phyloP scores from a whole-genome alignment of 1,284 basidiomycete species.

The Cystobasidiaceae sp. region DNA sequence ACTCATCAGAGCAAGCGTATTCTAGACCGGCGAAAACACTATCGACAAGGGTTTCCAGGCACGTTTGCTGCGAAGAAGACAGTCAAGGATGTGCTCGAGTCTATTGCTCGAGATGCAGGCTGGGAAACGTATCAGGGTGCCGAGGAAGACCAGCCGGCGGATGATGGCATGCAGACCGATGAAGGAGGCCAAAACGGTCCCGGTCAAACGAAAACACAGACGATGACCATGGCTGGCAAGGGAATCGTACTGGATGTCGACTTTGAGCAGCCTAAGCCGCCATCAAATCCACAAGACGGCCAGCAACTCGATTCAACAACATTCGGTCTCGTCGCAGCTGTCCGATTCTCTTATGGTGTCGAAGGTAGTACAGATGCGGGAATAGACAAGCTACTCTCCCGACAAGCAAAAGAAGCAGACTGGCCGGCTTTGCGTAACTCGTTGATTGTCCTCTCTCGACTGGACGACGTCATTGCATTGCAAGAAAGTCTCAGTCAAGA shows the following conservation, averaged over 20 bases:
- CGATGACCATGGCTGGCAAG: slow-evolving; percentile 27
- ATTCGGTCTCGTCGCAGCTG: not conserved
- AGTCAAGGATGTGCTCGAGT: slow-evolving; percentile 13
- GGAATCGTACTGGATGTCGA: slow-evolving; percentile 28
- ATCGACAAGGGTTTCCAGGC: slow-evolving; percentile 4
- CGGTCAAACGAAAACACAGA: not conserved
- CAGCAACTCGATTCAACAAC: not conserved
- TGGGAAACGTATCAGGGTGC: slow-evolving; percentile 25
- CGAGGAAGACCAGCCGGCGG: slow-evolving; percentile 7
- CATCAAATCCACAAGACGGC: not conserved
- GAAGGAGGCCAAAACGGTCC: not conserved
- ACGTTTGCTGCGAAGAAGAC: not conserved
- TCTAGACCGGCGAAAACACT: not conserved
- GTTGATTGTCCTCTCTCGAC: not conserved
- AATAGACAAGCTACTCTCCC: slow-evolving; percentile 24
- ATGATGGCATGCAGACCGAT: slow-evolving; percentile 2
- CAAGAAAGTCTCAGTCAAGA: slow-evolving; percentile 9
- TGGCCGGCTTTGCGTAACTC: slow-evolving; percentile 15
- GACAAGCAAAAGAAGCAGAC: slow-evolving; percentile 11
- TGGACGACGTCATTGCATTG: slow-evolving; percentile 6
- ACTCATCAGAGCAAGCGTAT: not conserved
- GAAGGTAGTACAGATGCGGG: slow-evolving; percentile 28
- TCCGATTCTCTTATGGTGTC: slow-evolving; percentile 21
- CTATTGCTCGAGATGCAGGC: slow-evolving; percentile 20
- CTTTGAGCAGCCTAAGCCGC: not conserved